These are phyloP conservation scores for Coemansia interrupta DNA, from an alignment of 192 early-diverging fungal species.

Conservation along the genomic window DNA sequence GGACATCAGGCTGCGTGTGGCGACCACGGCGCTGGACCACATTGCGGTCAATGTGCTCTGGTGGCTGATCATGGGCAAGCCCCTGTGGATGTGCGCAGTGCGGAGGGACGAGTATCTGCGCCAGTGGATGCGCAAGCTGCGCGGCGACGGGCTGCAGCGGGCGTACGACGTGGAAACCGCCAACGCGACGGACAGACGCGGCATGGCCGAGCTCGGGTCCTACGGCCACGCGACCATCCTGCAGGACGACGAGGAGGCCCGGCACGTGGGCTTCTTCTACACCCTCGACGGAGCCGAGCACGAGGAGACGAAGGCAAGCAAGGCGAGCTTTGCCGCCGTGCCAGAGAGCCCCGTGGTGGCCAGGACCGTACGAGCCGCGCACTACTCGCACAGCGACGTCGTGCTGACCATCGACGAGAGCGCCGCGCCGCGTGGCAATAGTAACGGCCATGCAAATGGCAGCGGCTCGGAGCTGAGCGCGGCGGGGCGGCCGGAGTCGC, in stretches of 20 bases:
- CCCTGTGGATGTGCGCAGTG: not conserved
- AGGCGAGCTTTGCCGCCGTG: not conserved
- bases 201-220: not conserved
- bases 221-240: constrained; percentile 3
- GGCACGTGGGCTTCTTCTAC: constrained; percentile 1
- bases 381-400: no score
- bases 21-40: constrained; percentile 36
- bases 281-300: not conserved
- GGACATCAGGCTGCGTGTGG: constrained; percentile 12
- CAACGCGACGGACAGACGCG: not conserved
- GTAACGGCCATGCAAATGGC: no score
- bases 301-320: not conserved
- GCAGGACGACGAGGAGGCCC: not conserved
- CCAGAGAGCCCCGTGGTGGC: no score
- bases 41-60: constrained; percentile 27
- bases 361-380: no score
- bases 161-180: constrained; percentile 19
- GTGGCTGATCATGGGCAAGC: constrained; percentile 12
- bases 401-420: no score
- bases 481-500: not conserved
- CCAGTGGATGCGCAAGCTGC: constrained; percentile 4
- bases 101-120: not conserved
- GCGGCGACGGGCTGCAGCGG: constrained; percentile 1
- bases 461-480: no score
- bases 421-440: no score